Base-by-base conservation (phyloP, 768 basidiomycete genomes). In the Coprinopsis cinerea region DNA sequence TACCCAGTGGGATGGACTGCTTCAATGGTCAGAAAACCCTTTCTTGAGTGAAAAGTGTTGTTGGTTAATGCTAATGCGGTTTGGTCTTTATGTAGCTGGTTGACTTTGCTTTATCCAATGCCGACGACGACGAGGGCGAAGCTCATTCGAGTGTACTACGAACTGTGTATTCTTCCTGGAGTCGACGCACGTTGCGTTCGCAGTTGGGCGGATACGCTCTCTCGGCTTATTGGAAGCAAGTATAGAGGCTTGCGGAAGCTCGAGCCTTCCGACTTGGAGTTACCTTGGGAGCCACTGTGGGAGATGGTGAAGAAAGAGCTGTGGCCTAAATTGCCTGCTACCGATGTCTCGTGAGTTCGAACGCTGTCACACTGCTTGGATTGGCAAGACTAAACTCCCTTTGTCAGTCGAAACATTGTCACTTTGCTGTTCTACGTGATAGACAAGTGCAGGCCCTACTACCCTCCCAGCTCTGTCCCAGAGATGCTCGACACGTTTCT, bases 211-310 rank as follows among this genome's bases (percentile, higher is more conserved):
- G 85, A 86, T 58, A 87, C 87, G 79, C 72, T 90, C 55, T 76
- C 81, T 40, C 81, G 85, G 50, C 71, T 91, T 39, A 70, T 89
- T 13, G 74, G 77, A 32, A 81, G 74, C 61, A 88, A 85, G 67
- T 71, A 78, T 5, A 82, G 85, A 36, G 55, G 69, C 44, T 79
- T 76, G 54, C 79, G 81, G 45, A 89, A 81, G 64, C 75, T 92
- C 37, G 82, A 88, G 52, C 55, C 73, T 18, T 57, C 67, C 9
- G 90, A 91, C 60, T 72, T 92, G 25, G 69, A 80, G 54, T 78
- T 92, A 2, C 70, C 79, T 1, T 92, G 89, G 89, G 54, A 70
- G 53, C 83, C 87, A 10, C 71, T 92, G n/a, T 92, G 90, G 88
- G 70, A 77, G 14, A 69, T 73, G 22, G 65, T 92, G 24, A 74